Conservation (phyloP, 164 flowering plant genomes). For the Brasenia schreberi region DNA sequence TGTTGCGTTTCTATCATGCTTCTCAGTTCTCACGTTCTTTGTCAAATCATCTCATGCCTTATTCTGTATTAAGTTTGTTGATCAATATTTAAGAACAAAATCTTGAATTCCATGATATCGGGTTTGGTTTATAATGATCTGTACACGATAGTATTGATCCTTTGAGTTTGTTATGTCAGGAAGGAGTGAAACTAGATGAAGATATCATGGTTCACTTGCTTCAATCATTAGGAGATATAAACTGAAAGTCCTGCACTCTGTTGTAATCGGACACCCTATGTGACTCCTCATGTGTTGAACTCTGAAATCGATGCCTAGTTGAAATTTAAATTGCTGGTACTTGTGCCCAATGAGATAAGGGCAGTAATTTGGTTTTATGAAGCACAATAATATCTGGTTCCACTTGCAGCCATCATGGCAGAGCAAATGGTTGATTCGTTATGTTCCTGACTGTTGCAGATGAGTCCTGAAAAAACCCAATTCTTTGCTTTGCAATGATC, state of each 20-base stretch:
- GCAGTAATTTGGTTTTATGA: slow-evolving; percentile 49
- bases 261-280: slow-evolving; percentile 28
- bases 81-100: slow-evolving; percentile 32
- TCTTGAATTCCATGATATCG: slow-evolving; percentile 71
- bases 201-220: slow-evolving; percentile 63
- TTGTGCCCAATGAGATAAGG: slow-evolving; percentile 28
- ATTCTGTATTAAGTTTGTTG: too few species aligned
- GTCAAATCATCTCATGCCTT: too few species aligned
- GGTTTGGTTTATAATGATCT: slow-evolving; percentile 41
- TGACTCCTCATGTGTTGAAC: slow-evolving; percentile 34
- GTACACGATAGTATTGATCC: slow-evolving; percentile 27
- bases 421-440: slow-evolving; percentile 40
- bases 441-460: slow-evolving; percentile 25
- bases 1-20: too few species aligned
- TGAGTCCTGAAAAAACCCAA: slow-evolving; percentile 26
- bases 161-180: slow-evolving; percentile 39
- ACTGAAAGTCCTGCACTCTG: slow-evolving; percentile 40
- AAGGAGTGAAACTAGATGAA: slow-evolving; percentile 35
- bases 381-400: slow-evolving; percentile 73
- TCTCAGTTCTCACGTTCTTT: too few species aligned
- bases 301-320: slow-evolving; percentile 59
- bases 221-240: slow-evolving; percentile 27
- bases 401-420: slow-evolving; percentile 52
- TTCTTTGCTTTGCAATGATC: slow-evolving; percentile 63
- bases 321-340: slow-evolving; percentile 32